A percentile compares a stretch with the other conserved stretches of the same genome.
Conservation (phyloP, 2,329 filamentous ascomycete species). For the Hypoxylon sp. region DNA sequence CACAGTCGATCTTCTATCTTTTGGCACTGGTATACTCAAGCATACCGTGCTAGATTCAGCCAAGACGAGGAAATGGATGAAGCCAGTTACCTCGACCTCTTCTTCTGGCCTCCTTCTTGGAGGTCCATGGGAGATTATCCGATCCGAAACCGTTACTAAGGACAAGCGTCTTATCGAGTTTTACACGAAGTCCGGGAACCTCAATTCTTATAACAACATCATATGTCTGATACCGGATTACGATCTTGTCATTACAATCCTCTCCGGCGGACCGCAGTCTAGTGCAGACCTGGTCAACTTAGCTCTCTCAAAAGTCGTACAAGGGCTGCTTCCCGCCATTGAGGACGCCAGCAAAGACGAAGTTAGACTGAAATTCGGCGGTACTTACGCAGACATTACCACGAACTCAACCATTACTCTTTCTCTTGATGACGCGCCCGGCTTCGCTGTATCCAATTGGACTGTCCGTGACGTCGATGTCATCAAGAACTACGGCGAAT, state of each 20-base stretch:
- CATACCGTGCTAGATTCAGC: slow-evolving; percentile 45
- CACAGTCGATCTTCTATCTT: slow-evolving; percentile 48
- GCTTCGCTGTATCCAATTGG: slow-evolving; percentile 58
- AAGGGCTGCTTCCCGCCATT: slow-evolving; percentile 58
- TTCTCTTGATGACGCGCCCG: slow-evolving; percentile 57
- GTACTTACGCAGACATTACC: slow-evolving; percentile 57
- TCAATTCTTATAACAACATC: slow-evolving; percentile 53
- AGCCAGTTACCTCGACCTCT: slow-evolving; percentile 51
- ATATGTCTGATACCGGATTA: slow-evolving; percentile 55
- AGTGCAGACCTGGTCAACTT: slow-evolving; percentile 44
- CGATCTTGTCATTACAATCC: slow-evolving; percentile 51
- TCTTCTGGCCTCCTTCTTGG: slow-evolving; percentile 52
- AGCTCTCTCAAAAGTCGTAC: slow-evolving; percentile 51
- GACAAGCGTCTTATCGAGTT: slow-evolving; percentile 53
- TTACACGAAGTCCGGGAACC: slow-evolving; percentile 56
- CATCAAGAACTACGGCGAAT: slow-evolving; percentile 53
- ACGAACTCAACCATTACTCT: slow-evolving; percentile 60
- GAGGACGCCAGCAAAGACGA: slow-evolving; percentile 60
- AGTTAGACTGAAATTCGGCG: slow-evolving; percentile 52
- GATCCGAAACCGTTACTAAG: slow-evolving; percentile 52
- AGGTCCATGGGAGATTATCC: slow-evolving; percentile 56
- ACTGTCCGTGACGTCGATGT: slow-evolving; percentile 60
- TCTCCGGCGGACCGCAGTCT: slow-evolving; percentile 49
- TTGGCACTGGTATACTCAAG: slow-evolving; percentile 51
- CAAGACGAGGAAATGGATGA: slow-evolving; percentile 52